These are phyloP conservation scores for Sphagnum magellanicum DNA, from an alignment of 228 moss, liverwort and hornwort species.

Conservation along the genomic window DNA sequence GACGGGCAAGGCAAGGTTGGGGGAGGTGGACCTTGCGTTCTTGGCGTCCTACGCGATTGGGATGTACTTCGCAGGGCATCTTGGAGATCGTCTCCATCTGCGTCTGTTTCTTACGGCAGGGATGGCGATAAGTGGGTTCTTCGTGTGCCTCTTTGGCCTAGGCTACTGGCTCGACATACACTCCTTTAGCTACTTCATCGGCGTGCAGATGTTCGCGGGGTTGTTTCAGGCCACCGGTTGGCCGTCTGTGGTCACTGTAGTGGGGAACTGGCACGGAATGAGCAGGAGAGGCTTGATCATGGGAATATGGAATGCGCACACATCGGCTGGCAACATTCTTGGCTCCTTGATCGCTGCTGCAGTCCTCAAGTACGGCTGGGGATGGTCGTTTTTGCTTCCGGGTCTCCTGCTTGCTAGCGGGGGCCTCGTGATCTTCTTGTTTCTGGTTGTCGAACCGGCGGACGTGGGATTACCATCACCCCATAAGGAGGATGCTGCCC, in stretches of 20 bases:
- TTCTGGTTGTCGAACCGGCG: constrained; percentile 65
- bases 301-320: constrained; percentile 98
- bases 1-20: constrained; percentile 66
- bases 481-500: constrained; percentile 26
- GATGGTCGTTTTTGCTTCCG: constrained; percentile 83
- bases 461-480: constrained; percentile 53
- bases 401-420: constrained; percentile 56
- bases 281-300: constrained; percentile 73
- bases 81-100: constrained; percentile 81
- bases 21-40: constrained; percentile 84
- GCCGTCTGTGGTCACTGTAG: constrained; percentile 81
- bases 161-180: constrained; percentile 58
- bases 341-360: constrained; percentile 75
- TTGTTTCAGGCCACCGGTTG: constrained; percentile 83
- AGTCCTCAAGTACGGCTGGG: constrained; percentile 71
- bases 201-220: constrained; percentile 72
- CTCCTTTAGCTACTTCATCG: constrained; percentile 46
- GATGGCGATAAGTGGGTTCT: constrained; percentile 74
- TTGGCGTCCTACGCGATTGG: constrained; percentile 73
- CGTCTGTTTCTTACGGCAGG: constrained; percentile 64
- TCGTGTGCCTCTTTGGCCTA: constrained; percentile 72
- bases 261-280: constrained; percentile 89
- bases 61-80: constrained; percentile 90
- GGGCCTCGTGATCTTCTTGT: constrained; percentile 62
- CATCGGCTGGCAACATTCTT: constrained; percentile 73